Evolutionary conservation across 805 yeast species (phyloP).

Genomic region (Candida suzukii): DNA sequence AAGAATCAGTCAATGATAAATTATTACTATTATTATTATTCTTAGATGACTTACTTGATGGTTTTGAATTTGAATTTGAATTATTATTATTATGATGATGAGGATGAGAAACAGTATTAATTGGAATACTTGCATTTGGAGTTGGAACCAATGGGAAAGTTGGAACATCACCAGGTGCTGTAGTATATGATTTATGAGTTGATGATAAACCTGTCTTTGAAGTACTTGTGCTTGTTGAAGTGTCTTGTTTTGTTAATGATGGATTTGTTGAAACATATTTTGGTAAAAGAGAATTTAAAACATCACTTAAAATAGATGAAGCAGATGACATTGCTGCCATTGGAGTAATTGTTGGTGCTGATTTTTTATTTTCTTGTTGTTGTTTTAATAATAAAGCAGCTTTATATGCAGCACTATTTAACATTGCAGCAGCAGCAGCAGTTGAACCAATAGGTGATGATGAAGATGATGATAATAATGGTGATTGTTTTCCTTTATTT

Average conservation of each 20-base stretch:
- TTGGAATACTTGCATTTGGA: not conserved
- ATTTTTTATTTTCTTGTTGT: not conserved
- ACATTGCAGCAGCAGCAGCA: too few relatives aligned
- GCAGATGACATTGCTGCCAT: not conserved
- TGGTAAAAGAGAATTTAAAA: not conserved
- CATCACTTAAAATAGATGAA: not conserved
- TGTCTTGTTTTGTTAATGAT: not conserved
- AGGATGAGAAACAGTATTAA: not conserved
- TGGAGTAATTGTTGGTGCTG: not conserved
- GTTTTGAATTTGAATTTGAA: not conserved
- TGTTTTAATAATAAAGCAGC: too few relatives aligned
- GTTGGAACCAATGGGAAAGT: not conserved
- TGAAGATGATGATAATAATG: not conserved
- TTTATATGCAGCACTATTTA: too few relatives aligned
- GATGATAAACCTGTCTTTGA: not conserved
- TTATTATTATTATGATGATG: too few relatives aligned
- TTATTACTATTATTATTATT: not conserved
- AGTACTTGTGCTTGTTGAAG: not conserved
- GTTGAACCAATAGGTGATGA: not conserved
- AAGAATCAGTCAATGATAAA: conserved; percentile 52
- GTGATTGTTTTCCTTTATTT: not conserved
- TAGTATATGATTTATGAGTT: not conserved
- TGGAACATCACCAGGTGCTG: not conserved
- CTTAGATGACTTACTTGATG: not conserved
- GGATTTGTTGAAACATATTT: conserved; percentile 1